Base-by-base conservation (phyloP, 2,329 filamentous ascomycete species). In the Aspergillus sp. region DNA sequence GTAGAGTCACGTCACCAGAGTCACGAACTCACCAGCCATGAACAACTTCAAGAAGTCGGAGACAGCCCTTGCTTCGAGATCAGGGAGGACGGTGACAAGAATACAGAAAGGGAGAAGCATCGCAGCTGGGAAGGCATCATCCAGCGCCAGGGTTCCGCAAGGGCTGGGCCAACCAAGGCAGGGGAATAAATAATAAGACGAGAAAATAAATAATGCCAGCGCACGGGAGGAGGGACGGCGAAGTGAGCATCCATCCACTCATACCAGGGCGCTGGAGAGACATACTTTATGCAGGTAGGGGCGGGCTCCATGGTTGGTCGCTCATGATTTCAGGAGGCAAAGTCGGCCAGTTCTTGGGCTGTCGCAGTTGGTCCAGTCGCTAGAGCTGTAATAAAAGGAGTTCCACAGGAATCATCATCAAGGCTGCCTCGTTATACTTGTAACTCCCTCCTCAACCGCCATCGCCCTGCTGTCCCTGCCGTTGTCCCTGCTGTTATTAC, bases 251-350 rank as follows among this genome's bases (percentile, higher is more conserved):
- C 48, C 41, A 33, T 48, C 53, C 53, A 55, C 21, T 55, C 53
- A 55, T 55, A 54, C 45, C 53, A 43, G 39, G 43, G 46, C 37
- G 39, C 33, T 55, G 48, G 49, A 43, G 41, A 44, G 45, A 54
- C 54, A 57, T 57, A 53, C 50, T 53, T 54, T 53, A 44, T 54
- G 56, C 58, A 53, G 43, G 61, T 50, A 59, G 35, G 47, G 56
- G 53, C 49, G 52, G 55, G 55, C 8, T 19, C n/a, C 46, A 41
- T 64, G 62, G 62, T 62, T 64, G 62, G 62, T 52, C 45, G 51
- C 58, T 55, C 58, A 58, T 61, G 45, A 59, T 62, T 61, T 61
- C 52, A 62, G 60, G 62, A 64, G 62, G 62, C 62, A 58, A 64
- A 64, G 60, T 59, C 55, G 55, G 55, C 35, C 21, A 43, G 53